Evolutionary conservation across 768 basidiomycete species (phyloP).

Genomic region (Russula brevipes): DNA sequence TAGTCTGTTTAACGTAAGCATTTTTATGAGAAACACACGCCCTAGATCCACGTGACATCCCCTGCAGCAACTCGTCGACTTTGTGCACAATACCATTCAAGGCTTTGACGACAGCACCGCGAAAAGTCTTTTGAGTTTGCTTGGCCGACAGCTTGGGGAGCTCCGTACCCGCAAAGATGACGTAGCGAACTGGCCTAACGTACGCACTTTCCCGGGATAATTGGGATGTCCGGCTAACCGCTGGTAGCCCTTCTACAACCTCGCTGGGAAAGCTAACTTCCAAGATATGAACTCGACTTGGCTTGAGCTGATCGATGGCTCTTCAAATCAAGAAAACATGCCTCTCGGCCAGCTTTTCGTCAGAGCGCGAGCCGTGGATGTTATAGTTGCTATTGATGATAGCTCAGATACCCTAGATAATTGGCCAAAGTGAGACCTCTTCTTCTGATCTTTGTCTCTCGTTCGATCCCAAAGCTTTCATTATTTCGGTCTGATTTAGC

Average conservation of each 20-base stretch:
- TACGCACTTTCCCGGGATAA: conserved; percentile 24
- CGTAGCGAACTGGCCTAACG: conserved; percentile 66
- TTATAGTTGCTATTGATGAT: conserved; percentile 70
- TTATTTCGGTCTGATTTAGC: conserved; percentile 30
- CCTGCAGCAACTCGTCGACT: conserved; percentile 46
- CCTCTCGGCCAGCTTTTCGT: conserved; percentile 70
- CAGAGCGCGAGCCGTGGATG: conserved; percentile 61
- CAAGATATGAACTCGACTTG: conserved; percentile 47
- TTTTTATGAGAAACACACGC: neutral
- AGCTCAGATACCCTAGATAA: conserved; percentile 50
- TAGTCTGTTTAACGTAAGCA: conserved; percentile 56
- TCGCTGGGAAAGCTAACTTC: conserved; percentile 43
- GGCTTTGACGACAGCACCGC: conserved; percentile 37
- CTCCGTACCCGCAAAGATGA: conserved; percentile 51
- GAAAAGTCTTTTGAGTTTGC: conserved; percentile 43
- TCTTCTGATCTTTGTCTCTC: neutral
- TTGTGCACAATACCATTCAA: conserved; percentile 39
- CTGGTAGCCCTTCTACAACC: conserved; percentile 43
- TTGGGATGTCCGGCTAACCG: neutral
- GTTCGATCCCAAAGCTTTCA: neutral
- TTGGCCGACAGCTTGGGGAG: conserved; percentile 42
- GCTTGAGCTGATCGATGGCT: conserved; percentile 66
- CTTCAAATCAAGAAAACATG: conserved; percentile 63
- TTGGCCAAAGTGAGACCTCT: conserved; percentile 59
- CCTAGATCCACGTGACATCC: neutral